These are phyloP conservation scores for Davidsoniella eucalypti DNA, from an alignment of 2,329 filamentous ascomycete genomes.

Conservation along the genomic window DNA sequence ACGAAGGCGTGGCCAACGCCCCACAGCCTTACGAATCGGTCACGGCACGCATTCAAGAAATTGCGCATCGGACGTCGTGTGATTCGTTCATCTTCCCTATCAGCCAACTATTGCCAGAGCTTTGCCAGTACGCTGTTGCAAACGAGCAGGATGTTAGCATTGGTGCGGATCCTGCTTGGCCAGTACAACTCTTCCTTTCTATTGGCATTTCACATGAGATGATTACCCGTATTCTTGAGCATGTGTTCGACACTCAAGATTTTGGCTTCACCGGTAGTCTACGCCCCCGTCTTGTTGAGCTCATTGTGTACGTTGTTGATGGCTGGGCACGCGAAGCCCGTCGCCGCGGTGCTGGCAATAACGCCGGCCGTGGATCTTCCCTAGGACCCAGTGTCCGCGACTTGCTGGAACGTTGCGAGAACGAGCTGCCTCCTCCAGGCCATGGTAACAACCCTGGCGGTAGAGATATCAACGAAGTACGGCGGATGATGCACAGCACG, in stretches of 20 bases:
- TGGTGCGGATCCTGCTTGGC: slow-evolving; percentile 40
- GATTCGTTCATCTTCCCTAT: slow-evolving; percentile 53
- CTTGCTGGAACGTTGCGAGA: slow-evolving; percentile 33
- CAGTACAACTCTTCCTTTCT: slow-evolving; percentile 37
- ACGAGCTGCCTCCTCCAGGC: slow-evolving; percentile 24
- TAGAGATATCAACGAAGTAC: slow-evolving; percentile 27
- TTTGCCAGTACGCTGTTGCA: slow-evolving; percentile 46
- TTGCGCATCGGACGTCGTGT: slow-evolving; percentile 46
- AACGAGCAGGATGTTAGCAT: slow-evolving; percentile 41
- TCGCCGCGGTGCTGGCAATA: slow-evolving; percentile 24
- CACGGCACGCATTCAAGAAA: slow-evolving; percentile 43
- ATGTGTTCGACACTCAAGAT: slow-evolving; percentile 41
- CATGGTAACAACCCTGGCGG: slow-evolving; percentile 29
- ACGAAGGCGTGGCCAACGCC: slow-evolving; percentile 19
- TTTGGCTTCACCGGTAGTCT: slow-evolving; percentile 37
- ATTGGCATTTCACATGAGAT: slow-evolving; percentile 41
- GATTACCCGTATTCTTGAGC: slow-evolving; percentile 38
- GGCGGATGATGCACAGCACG: slow-evolving; percentile 26
- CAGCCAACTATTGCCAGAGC: slow-evolving; percentile 39
- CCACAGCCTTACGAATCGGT: slow-evolving; percentile 53
- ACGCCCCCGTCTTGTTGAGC: slow-evolving; percentile 36
- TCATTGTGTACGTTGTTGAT: slow-evolving; percentile 33
- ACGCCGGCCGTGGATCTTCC: slow-evolving; percentile 16
- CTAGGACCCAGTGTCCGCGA: slow-evolving; percentile 30
- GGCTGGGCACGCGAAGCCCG: slow-evolving; percentile 34